These are phyloP conservation scores for Neopestalotiopsis clavispora DNA, from an alignment of 2,329 filamentous ascomycete species.

Conservation along the genomic window DNA sequence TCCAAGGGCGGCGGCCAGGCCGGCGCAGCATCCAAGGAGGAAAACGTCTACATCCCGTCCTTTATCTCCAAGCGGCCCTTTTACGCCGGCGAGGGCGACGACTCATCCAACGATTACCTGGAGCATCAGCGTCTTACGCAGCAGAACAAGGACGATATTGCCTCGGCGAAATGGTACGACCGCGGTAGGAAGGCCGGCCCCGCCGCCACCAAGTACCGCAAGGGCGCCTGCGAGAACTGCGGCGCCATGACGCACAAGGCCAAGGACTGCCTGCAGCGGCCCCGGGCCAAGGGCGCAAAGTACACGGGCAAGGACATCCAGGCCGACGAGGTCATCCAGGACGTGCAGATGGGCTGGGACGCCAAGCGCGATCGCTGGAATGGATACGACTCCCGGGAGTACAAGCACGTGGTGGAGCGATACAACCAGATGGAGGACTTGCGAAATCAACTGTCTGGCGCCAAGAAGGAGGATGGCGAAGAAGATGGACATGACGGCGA, in stretches of 20 bases:
- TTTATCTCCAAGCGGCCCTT: conserved; percentile 99
- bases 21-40: conserved; percentile 71
- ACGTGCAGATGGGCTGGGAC: conserved; percentile 91
- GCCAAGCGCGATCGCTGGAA: conserved; percentile 98
- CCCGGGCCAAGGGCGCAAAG: conserved; percentile 85
- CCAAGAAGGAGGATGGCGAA: conserved; percentile 55
- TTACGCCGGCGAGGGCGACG: conserved; percentile 82
- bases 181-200: conserved; percentile 83
- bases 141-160: conserved; percentile 69
- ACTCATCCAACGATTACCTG: conserved; percentile 83
- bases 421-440: conserved; percentile 86
- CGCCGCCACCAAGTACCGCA: conserved; percentile 94
- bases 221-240: conserved; percentile 98
- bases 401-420: conserved; percentile 84
- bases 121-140: conserved; percentile 87
- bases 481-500: conserved; percentile 63
- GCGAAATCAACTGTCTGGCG: conserved; percentile 51
- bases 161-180: conserved; percentile 87
- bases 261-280: conserved; percentile 90
- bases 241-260: conserved; percentile 95
- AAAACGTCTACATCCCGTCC: conserved; percentile 97
- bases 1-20: conserved; percentile 25
- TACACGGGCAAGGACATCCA: conserved; percentile 94
- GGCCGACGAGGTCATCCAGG: conserved; percentile 85
- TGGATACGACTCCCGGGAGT: conserved; percentile 91